Conservation (phyloP, 306 rosid genomes). For the Quercus parvula region DNA sequence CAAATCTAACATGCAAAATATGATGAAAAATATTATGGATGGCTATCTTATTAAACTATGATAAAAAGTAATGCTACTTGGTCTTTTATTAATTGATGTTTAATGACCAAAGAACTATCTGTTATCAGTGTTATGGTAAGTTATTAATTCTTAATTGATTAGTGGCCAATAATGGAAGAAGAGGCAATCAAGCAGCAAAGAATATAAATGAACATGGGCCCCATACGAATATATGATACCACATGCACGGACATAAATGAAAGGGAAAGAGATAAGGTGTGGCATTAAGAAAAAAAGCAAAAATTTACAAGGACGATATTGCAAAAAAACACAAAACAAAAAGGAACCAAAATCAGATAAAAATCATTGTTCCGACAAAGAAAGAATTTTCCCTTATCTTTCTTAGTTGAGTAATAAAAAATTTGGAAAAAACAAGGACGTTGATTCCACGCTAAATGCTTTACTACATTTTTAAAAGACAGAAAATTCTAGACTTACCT, state of each 20-base stretch:
- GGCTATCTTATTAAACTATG: neutral
- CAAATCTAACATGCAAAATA: no score
- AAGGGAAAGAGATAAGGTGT: neutral
- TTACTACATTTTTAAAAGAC: constrained; percentile 1
- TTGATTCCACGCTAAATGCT: constrained; percentile 34
- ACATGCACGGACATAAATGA: neutral
- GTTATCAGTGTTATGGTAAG: no score
- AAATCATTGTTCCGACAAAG: no score
- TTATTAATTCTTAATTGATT: no score
- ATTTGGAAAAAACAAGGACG: constrained; percentile 1
- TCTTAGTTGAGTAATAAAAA: neutral
- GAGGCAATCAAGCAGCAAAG: neutral
- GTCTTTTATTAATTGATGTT: no score
- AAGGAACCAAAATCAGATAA: neutral
- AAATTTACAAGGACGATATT: neutral
- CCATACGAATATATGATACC: neutral
- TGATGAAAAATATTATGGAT: neutral
- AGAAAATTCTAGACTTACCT: constrained; percentile 46
- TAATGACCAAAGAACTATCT: no score
- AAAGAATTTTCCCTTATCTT: neutral
- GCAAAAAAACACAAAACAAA: neutral
- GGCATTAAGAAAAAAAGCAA: neutral
- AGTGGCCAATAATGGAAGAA: neutral
- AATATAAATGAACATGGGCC: neutral
- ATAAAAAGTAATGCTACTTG: neutral